These are phyloP conservation scores for Amniculicola lignicola DNA, from an alignment of 495 filamentous ascomycete genomes.

Conservation along the genomic window DNA sequence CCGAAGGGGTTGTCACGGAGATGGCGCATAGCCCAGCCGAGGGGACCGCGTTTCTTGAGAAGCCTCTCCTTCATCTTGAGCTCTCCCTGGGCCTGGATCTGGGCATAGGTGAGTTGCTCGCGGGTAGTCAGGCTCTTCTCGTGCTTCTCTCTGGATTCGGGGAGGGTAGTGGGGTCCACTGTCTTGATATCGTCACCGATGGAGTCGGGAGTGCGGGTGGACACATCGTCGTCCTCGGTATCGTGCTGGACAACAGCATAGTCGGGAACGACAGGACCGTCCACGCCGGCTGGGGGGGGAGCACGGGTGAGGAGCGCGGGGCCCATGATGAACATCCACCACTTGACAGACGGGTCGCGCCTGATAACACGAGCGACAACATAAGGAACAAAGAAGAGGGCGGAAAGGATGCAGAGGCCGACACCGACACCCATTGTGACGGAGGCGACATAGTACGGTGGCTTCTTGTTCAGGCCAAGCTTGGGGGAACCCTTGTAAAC, in stretches of 20 bases:
- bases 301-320: conserved; percentile 49
- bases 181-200: conserved; percentile 27
- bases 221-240: conserved; percentile 42
- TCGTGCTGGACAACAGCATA: conserved; percentile 53
- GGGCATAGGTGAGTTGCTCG: conserved; percentile 55
- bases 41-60: conserved; percentile 54
- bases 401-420: conserved; percentile 51
- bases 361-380: conserved; percentile 54
- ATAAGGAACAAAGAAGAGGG: conserved; percentile 60
- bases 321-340: conserved; percentile 53
- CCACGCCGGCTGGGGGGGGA: conserved; percentile 4
- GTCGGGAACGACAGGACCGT: conserved; percentile 43
- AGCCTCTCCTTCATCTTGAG: conserved; percentile 54
- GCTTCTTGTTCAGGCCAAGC: conserved; percentile 55
- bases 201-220: conserved; percentile 22
- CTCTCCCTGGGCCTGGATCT: conserved; percentile 53
- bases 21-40: conserved; percentile 70
- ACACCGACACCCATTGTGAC: conserved; percentile 55
- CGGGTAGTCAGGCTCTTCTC: conserved; percentile 48
- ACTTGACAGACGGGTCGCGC: conserved; percentile 53
- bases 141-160: conserved; percentile 28
- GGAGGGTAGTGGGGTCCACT: conserved; percentile 23
- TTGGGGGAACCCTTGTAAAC: conserved; percentile 64
- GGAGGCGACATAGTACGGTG: conserved; percentile 52
- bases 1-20: conserved; percentile 67